Evolutionary conservation across 805 yeast species (phyloP), one percentile per base, ranked within the genome.

Genomic region (Candida chilensis): DNA sequence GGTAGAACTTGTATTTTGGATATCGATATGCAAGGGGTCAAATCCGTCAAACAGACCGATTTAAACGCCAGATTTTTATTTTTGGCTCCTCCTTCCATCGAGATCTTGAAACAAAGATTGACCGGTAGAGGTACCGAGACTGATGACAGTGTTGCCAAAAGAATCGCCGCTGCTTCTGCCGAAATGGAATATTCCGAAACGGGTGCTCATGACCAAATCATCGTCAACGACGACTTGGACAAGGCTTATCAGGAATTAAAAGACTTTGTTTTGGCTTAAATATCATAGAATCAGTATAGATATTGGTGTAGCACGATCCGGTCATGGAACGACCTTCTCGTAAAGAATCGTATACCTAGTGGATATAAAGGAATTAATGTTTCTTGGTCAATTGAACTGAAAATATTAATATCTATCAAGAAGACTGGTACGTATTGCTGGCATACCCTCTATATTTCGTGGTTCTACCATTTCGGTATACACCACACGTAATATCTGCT

Each of bases 1-100:
- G 83, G 86, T 44, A 75, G 70, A 55, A 79, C 78, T 31, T 92
- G 97, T 64, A 78, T 92, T 38, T 68, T 92, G 51, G 99, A 92
- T 59, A 92, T 92, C 42, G 99, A 92, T 71, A 88, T 90, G 96
- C 97, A 92, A 64, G 99, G 99, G 42, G 98, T 92, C 47, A 80
- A 83, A 61, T 70, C 86, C 16, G 96, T 92, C 40, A 92, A 92
- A 62, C 60, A 74, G 32, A 74, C 95, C 12, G 73, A 74, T 41
- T 67, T 92, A 45, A 75, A 84, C 44, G 96, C 98, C 17, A 71
- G 88, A 54, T 92, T 54, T 56, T 61, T 92, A 42, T 92, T 92
- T 50, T 55, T 92, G 37, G 80, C 95, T 24, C 99, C 99, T 20
- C 98, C 99, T 18, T 79, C 92, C 13, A 61, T 87, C 41, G 95